Conservation (phyloP, 2,329 filamentous ascomycete genomes). For the Nemania bipapillata region DNA sequence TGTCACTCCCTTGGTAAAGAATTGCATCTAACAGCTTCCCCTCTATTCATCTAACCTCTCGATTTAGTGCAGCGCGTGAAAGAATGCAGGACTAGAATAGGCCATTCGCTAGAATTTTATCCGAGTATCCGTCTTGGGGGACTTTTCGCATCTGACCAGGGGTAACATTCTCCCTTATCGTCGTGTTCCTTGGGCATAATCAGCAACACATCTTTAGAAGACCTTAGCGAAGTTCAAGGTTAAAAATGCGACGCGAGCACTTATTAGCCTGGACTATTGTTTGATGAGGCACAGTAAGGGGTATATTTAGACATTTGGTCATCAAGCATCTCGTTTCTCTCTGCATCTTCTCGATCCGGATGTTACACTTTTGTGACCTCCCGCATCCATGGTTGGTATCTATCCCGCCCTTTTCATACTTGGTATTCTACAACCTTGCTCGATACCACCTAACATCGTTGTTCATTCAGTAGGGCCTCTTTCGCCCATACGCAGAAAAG, state of each 20-base stretch:
- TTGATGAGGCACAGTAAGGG: neutral
- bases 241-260: neutral
- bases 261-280: neutral
- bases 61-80: neutral
- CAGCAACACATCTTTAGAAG: slow-evolving; percentile 6
- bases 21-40: neutral
- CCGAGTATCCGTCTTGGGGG: neutral
- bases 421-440: slow-evolving; percentile 9
- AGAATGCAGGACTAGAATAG: neutral
- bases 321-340: neutral
- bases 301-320: slow-evolving; percentile 1
- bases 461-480: neutral
- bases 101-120: neutral
- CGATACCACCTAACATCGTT: slow-evolving; percentile 10
- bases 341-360: neutral
- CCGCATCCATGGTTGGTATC: slow-evolving; percentile 24
- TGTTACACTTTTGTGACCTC: slow-evolving; percentile 5
- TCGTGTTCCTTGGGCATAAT: neutral
- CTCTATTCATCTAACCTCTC: neutral
- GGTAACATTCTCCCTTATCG: neutral
- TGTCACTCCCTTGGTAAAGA: slow-evolving; percentile 8
- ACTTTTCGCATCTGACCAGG: neutral
- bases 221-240: neutral
- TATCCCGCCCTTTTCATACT: slow-evolving; percentile 8
- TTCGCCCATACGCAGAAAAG: slow-evolving; percentile 12